Conservation (phyloP, 2,329 filamentous ascomycete species). For the Xylariaceae sp. region DNA sequence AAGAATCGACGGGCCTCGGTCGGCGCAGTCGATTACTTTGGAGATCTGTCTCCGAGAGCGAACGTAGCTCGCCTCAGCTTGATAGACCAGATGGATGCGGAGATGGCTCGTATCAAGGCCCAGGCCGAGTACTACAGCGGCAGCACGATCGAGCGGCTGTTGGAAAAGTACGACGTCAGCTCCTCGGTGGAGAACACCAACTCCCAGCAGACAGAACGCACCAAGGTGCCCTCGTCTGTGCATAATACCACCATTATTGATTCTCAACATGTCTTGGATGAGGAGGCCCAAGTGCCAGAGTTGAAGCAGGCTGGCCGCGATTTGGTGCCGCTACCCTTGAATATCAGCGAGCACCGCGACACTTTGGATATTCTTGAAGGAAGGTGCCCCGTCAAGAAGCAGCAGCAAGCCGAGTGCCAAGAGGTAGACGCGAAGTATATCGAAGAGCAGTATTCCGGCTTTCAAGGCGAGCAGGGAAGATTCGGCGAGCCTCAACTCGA, state of each 20-base stretch:
- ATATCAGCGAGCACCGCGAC: conserved; percentile 7
- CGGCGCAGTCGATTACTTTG: not conserved
- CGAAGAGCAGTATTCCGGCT: not conserved
- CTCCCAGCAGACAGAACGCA: not conserved
- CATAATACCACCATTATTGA: conserved; percentile 18
- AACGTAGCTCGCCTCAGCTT: not conserved
- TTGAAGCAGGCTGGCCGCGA: conserved; percentile 11
- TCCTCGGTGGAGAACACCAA: not conserved
- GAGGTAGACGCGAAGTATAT: not conserved
- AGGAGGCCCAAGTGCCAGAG: conserved; percentile 18
- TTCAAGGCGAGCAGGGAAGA: too few relatives aligned
- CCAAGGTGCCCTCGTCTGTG: conserved; percentile 1
- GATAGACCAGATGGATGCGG: conserved; percentile 5
- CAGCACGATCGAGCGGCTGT: conserved; percentile 31
- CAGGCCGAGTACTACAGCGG: conserved; percentile 20
- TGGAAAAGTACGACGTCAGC: conserved; percentile 26
- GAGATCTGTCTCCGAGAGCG: conserved; percentile 3
- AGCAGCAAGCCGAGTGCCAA: not conserved
- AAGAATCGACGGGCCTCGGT: conserved; percentile 4
- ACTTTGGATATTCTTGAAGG: not conserved
- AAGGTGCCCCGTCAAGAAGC: not conserved
- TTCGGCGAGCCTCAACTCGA: too few relatives aligned
- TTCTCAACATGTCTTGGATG: conserved; percentile 23
- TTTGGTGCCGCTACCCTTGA: conserved; percentile 20
- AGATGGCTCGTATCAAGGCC: conserved; percentile 1